Base-by-base conservation (phyloP, 768 basidiomycete genomes). In the Boletus rubescentipes region DNA sequence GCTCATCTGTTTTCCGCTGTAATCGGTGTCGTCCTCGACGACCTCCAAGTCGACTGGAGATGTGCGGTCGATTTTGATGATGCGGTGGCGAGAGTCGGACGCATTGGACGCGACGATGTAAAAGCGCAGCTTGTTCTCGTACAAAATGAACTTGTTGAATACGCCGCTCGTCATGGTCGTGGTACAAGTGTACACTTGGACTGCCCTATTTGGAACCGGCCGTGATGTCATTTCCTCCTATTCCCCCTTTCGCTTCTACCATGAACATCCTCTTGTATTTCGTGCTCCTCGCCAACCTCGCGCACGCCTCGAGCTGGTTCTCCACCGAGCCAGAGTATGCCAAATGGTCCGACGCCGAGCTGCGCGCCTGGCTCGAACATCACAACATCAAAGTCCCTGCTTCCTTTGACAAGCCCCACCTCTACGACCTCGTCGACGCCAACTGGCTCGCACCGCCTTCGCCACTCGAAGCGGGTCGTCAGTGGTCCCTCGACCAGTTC, bases 61-160 rank as follows among this genome's bases (percentile, higher is more conserved):
- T 2, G 90, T 93, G 37, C 96, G 79, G 70, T 99, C 94, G 49
- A 99, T 86, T 76, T 94, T 97, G 65, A 98, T 82, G 51, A 99
- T 91, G 18, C 91, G 83, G 66, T 97, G 94, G 2, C 89, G 82
- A 1, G 91, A 89, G 54, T 92, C 91, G 16, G 89, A 84, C 1
- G 91, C 82, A 72, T 93, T 93, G 38, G 91, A 94, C 3, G 91
- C 94, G 55, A 98, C 85, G 49, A 99, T 83, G 74, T 86, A 98
- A 79, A 96, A 93, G 16, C 92, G 87, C 21, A 87, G 79, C 51
- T 86, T 84, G 63, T 93, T 98, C 75, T 99, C 96, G 70, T 97
- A 98, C 4, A 98, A 75, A 31, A 93, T 87, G 75, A 92, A 94
- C 67, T 92, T 92, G 75, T 93, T 94, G 69, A 70, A 72, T 14